These are phyloP conservation scores for Euphorbia neoarborescens DNA, from an alignment of 441 rosid species.

Conservation along the genomic window DNA sequence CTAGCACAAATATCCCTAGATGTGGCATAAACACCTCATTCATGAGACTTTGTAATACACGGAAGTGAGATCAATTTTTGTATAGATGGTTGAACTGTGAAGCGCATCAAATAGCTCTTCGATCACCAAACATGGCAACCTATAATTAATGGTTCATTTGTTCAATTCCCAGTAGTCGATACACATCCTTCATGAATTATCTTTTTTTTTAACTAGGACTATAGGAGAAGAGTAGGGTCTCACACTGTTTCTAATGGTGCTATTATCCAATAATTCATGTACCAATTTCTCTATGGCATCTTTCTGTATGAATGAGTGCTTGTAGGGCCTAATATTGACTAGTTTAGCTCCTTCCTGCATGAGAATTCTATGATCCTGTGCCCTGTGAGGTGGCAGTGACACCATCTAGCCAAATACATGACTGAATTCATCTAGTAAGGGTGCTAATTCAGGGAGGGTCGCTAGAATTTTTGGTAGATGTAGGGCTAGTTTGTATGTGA, in stretches of 20 bases:
- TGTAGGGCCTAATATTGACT: neutral
- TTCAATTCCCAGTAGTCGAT: neutral
- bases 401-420: too few relatives aligned
- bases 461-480: too few relatives aligned
- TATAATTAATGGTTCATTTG: neutral
- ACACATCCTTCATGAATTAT: neutral
- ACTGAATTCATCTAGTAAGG: too few relatives aligned
- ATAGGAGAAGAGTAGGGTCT: too few relatives aligned
- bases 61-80: neutral
- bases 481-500: too few relatives aligned
- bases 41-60: neutral
- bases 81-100: neutral
- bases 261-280: neutral
- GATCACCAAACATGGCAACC: neutral
- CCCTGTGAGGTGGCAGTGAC: neutral
- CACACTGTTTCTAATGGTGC: neutral
- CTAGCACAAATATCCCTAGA: neutral
- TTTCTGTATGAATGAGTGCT: neutral
- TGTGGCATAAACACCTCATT: neutral
- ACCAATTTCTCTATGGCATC: neutral
- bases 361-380: neutral
- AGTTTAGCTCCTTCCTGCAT: neutral
- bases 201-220: neutral
- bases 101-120: neutral
- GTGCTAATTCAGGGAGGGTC: too few relatives aligned